Evolutionary conservation across 768 basidiomycete species (phyloP), one percentile per base, ranked within the genome.

Genomic region (Termitomyces sp.): DNA sequence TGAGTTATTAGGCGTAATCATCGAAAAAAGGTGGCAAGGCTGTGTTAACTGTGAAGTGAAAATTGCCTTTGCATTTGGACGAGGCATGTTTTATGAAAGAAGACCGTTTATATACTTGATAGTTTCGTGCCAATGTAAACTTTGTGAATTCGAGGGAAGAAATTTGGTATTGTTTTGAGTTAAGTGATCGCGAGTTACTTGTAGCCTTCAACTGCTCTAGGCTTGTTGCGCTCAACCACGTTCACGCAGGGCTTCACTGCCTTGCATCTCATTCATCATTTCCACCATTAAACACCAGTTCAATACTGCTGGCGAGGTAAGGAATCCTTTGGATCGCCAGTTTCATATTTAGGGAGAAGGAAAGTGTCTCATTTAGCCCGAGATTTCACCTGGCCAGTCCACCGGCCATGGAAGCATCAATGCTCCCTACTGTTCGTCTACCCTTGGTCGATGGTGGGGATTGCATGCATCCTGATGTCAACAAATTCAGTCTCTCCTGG

Each of bases 401-500:
- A 46, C 53, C 49, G 65, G 61, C 60, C 57, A 76, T 76, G 75
- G 72, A 64, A 64, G 61, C 64, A n/a, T 70, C 70, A 45, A 72
- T 64, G 59, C 68, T 75, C 50, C 80, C 82, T 64, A 75, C 81
- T 58, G 76, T 82, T 61, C 84, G 82, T 63, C 74, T 83, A 63
- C 77, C 79, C 32, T 63, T 73, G 53, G 69, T 72, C 53, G 63
- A 72, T 35, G 78, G 78, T 57, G 76, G 76, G 59, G 74, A 76
- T 43, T 72, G 73, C 61, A 64, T 76, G 48, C 65, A 72, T 18
- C 68, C 77, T 58, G 84, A 85, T 40, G 71, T 81, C 47, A 86
- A 70, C 73, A 83, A 80, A 69, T 87, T 87, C 69, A 82, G 78
- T 40, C 72, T 87, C 56, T 80, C 83, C 35, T 84, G 81, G 79